A percentile compares a stretch with the other conserved stretches of the same genome.
These are phyloP conservation scores for Ophiostoma ulmi DNA, from an alignment of 2,329 filamentous ascomycete species.

Conservation along the genomic window DNA sequence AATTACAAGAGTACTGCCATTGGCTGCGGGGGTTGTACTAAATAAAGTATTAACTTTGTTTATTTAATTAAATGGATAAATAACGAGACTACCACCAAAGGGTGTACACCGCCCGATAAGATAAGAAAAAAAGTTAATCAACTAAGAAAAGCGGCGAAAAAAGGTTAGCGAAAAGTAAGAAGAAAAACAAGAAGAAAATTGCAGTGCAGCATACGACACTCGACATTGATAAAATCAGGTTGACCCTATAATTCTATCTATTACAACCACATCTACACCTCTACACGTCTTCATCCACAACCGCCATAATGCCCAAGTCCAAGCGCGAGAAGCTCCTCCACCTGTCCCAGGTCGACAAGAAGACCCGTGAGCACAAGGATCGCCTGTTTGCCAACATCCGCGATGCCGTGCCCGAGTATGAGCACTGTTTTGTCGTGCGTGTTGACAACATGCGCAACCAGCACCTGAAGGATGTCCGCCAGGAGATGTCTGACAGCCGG, in stretches of 20 bases:
- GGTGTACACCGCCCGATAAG: conserved; percentile 24
- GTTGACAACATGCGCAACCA: conserved; percentile 98
- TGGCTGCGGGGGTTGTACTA: conserved; percentile 3
- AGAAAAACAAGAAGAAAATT: conserved; percentile 10
- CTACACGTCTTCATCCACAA: background rate
- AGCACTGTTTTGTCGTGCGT: conserved; percentile 87
- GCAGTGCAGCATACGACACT: background rate
- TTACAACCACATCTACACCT: background rate
- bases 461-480: conserved; percentile 84
- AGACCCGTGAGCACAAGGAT: conserved; percentile 85
- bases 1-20: background rate
- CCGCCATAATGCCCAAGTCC: conserved; percentile 79
- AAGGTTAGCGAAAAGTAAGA: conserved; percentile 6
- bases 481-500: conserved; percentile 79
- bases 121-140: conserved; percentile 26
- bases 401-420: conserved; percentile 75
- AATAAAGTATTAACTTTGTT: background rate
- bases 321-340: conserved; percentile 87
- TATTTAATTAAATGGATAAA: background rate
- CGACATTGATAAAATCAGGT: background rate
- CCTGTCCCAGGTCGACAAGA: conserved; percentile 87
- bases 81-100: background rate
- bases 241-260: background rate
- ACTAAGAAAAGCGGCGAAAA: conserved; percentile 17
- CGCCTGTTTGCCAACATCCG: conserved; percentile 85